A percentile compares a stretch with the other conserved stretches of the same genome.
Conservation (phyloP, 352 stramenopile species). For the Blastocystis sp. region DNA sequence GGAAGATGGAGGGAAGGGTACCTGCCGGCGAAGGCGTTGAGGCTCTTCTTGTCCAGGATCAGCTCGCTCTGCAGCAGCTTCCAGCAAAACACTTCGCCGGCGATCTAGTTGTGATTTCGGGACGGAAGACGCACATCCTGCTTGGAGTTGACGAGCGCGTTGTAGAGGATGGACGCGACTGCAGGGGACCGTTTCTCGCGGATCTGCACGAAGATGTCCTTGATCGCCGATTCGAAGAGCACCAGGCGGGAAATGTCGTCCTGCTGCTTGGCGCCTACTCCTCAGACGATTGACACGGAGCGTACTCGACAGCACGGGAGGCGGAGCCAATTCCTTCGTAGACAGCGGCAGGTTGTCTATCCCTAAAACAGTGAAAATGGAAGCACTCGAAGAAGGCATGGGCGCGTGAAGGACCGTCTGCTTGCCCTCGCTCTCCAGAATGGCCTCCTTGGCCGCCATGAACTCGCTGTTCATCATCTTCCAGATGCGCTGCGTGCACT, state of each 20-base stretch:
- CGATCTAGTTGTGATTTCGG: neutral
- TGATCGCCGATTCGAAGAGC: slow-evolving; percentile 17
- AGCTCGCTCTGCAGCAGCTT: slow-evolving; percentile 22
- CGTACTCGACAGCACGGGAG: slow-evolving; percentile 32
- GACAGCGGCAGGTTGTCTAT: slow-evolving; percentile 45
- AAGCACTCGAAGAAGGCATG: neutral
- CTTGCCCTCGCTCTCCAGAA: slow-evolving; percentile 19
- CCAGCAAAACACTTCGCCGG: slow-evolving; percentile 44
- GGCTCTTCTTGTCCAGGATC: neutral
- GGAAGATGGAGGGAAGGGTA: neutral
- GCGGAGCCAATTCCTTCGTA: slow-evolving; percentile 22
- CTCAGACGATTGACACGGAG: neutral
- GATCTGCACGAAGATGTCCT: slow-evolving; percentile 9
- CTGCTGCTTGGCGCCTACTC: neutral
- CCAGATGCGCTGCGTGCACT: slow-evolving; percentile 23
- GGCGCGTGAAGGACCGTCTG: neutral
- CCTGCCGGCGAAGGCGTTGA: neutral
- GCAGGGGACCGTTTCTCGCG: neutral
- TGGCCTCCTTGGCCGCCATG: neutral
- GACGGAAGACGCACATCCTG: neutral
- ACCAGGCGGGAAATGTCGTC: slow-evolving; percentile 25
- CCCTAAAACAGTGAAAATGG: neutral
- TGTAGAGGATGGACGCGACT: slow-evolving; percentile 2
- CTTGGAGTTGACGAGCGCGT: slow-evolving; percentile 9
- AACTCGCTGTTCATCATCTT: slow-evolving; percentile 63